Base-by-base conservation (phyloP, 805 yeast species). In the Scheffersomyces amazonensis region DNA sequence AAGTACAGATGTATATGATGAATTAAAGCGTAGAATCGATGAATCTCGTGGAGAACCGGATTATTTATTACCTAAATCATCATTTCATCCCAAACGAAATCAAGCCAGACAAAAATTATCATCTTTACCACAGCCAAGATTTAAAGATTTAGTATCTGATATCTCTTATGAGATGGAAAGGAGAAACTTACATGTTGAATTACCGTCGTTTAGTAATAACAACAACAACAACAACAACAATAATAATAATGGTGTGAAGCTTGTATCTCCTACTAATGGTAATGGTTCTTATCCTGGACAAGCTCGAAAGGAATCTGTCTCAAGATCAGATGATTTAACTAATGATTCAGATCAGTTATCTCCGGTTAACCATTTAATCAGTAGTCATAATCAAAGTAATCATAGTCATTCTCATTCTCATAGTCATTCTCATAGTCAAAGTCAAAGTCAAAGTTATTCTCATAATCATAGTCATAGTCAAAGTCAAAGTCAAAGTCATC, bases 1-100 rank as follows among this genome's bases (percentile, higher is more conserved):
- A 41, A 80, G 95, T 48, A 89, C 96, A 2, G 99, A 93, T 59
- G 97, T 93, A 10, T 85, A 81, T 57, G 99, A 93, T 62, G 99
- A 93, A 61, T 68, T 93, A 43, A 79, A 80, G 52, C 77, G 99
- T 54, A 75, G 99, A 46, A 74, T 76, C 30, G 77, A 70, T 47
- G 83, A 81, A 48, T 70, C 75, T 27, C 66, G 75, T 36, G 70
- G 75, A 21, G 78, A 76, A 47, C 81, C 85, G 1, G 80, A 77
- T 38, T 80, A 75, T 52, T 69, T 91, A 37, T 69, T 80, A 28
- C 90, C 96, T 5, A 78, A 79, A 50, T 70, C 76, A 5, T 72
- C 75, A 15, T 88, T 87, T 64, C 99, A 93, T 60, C 90, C 95
- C 31, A 90, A 89, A 56, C 77, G 99, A 54, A 95, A 93, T 56